Conservation (phyloP, 2,329 filamentous ascomycete species). For the Clarireedia sp. region DNA sequence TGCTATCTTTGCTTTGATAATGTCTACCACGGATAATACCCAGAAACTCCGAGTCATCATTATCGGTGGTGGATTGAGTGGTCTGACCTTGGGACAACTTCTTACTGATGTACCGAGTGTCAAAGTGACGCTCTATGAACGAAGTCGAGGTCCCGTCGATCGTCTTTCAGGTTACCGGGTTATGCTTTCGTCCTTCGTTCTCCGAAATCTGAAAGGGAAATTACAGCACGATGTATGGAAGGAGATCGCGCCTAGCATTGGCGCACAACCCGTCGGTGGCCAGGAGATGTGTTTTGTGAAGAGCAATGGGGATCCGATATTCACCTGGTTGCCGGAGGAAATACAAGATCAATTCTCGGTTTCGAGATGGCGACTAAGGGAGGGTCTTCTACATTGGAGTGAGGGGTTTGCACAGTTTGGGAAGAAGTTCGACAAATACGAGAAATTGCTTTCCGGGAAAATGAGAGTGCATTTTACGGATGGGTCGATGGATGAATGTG, state of each 20-base stretch:
- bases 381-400: slow-evolving; percentile 19
- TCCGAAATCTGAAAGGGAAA: slow-evolving; percentile 19
- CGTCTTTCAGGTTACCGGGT: slow-evolving; percentile 23
- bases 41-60: slow-evolving; percentile 17
- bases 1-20: background rate
- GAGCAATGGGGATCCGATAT: slow-evolving; percentile 20
- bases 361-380: slow-evolving; percentile 20
- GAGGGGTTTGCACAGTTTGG: slow-evolving; percentile 27
- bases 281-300: slow-evolving; percentile 24
- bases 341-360: slow-evolving; percentile 22
- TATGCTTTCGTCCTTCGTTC: slow-evolving; percentile 23
- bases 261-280: slow-evolving; percentile 18
- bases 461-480: slow-evolving; percentile 37
- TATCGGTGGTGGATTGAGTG: slow-evolving; percentile 23
- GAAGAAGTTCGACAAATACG: slow-evolving; percentile 24
- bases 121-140: slow-evolving; percentile 22
- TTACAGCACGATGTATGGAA: slow-evolving; percentile 19
- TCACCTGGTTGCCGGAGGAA: slow-evolving; percentile 20
- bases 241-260: slow-evolving; percentile 16
- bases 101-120: slow-evolving; percentile 17
- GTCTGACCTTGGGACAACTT: slow-evolving; percentile 23
- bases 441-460: slow-evolving; percentile 20
- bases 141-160: slow-evolving; percentile 12
- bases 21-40: background rate
- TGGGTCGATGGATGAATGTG: slow-evolving; percentile 36